phyloP scores from a whole-genome alignment of 1,139 yeast genomes.

The Taphrina pruni region DNA sequence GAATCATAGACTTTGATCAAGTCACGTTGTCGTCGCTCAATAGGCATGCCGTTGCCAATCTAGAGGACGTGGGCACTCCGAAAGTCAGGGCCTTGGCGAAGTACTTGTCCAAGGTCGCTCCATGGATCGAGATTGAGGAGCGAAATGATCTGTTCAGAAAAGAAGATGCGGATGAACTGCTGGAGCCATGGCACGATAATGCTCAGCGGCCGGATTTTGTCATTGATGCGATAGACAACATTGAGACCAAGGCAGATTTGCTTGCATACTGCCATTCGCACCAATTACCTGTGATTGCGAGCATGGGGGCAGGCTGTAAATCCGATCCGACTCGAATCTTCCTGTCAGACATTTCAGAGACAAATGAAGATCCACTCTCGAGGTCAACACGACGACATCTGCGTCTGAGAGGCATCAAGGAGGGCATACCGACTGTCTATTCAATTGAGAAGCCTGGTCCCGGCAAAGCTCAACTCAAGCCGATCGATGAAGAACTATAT shows the following conservation, averaged over 20 bases:
- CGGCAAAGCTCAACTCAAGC: slow-evolving; percentile 82
- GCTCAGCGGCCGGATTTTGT: slow-evolving; percentile 59
- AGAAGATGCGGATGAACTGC: slow-evolving; percentile 64
- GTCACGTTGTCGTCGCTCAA: slow-evolving; percentile 89
- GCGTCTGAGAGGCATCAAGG: slow-evolving; percentile 73
- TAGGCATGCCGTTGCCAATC: slow-evolving; percentile 89
- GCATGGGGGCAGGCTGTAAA: slow-evolving; percentile 97
- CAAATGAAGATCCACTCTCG: slow-evolving; percentile 95
- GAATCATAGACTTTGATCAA: slow-evolving; percentile 92
- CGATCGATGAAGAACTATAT: slow-evolving; percentile 78
- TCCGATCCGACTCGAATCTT: slow-evolving; percentile 83
- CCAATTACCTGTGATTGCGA: slow-evolving; percentile 70
- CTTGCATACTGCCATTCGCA: slow-evolving; percentile 71
- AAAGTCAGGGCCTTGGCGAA: slow-evolving; percentile 62
- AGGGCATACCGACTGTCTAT: slow-evolving; percentile 84
- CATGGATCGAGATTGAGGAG: slow-evolving; percentile 86
- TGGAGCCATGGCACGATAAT: slow-evolving; percentile 57
- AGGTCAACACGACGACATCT: slow-evolving; percentile 82
- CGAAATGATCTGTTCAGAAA: slow-evolving; percentile 76
- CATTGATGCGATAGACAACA: slow-evolving; percentile 93
- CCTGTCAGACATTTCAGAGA: slow-evolving; percentile 73
- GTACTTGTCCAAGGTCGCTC: slow-evolving; percentile 76
- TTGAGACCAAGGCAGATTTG: slow-evolving; percentile 91
- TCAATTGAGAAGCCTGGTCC: slow-evolving; percentile 97
- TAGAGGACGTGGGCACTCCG: slow-evolving; percentile 86